phyloP scores from a whole-genome alignment of 1,284 basidiomycete species.

The Pascua sp. region DNA sequence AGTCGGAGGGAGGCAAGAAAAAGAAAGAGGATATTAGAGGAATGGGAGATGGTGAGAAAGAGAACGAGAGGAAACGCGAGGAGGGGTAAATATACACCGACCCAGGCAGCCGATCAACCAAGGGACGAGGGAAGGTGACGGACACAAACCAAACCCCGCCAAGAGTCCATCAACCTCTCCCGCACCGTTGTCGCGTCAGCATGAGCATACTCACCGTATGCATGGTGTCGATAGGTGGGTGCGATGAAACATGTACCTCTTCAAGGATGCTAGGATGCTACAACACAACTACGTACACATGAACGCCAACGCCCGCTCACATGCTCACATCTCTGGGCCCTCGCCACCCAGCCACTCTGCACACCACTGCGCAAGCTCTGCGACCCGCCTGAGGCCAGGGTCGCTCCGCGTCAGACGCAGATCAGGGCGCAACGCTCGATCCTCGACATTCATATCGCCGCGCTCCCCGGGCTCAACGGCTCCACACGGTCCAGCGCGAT shows the following conservation, averaged over 20 bases:
- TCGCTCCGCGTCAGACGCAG: constrained; percentile 39
- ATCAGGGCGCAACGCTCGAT: constrained; percentile 30
- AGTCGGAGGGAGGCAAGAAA: not conserved
- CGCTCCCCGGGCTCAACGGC: not conserved
- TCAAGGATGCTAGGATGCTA: too few relatives aligned
- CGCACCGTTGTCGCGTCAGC: too few relatives aligned
- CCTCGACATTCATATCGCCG: constrained; percentile 9
- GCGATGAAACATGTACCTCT: not conserved
- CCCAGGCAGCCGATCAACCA: too few relatives aligned
- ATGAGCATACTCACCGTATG: too few relatives aligned
- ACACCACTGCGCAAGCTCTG: constrained; percentile 37
- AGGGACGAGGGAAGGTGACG: too few relatives aligned
- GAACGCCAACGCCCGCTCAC: not conserved
- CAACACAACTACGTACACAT: constrained; percentile 1
- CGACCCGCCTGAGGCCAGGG: constrained; percentile 31
- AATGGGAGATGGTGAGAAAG: not conserved
- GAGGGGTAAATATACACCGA: not conserved
- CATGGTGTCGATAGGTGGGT: too few relatives aligned
- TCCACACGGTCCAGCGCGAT: constrained; percentile 9
- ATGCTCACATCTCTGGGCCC: constrained; percentile 5
- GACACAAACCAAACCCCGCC: too few relatives aligned
- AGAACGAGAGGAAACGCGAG: not conserved
- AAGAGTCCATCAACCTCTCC: too few relatives aligned
- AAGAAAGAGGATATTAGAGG: not conserved
- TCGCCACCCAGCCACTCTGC: constrained; percentile 39